Evolutionary conservation across 192 early-diverging fungal genomes (phyloP).

Genomic region (Podila clonocystis): DNA sequence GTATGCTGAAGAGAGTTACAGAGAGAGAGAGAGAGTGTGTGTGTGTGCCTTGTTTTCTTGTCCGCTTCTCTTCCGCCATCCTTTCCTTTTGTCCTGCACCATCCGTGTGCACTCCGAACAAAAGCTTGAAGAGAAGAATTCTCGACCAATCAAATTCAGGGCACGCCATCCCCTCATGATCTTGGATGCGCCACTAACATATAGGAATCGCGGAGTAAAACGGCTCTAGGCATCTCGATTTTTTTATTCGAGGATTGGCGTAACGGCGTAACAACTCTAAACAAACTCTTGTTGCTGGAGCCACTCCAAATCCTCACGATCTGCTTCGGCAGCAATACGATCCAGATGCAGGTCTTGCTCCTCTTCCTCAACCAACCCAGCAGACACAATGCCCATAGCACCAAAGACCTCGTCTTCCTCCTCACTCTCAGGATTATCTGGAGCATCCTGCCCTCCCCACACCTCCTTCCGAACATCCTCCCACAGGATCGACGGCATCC

Average conservation of each 20-base stretch:
- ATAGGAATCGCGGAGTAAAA: too few relatives aligned
- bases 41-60: background rate
- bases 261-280: too few relatives aligned
- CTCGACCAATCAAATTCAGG: background rate
- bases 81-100: background rate
- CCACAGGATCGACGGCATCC: constrained; percentile 45
- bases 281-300: background rate
- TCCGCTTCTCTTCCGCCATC: background rate
- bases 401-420: background rate
- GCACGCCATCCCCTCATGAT: background rate
- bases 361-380: background rate
- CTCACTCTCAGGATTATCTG: background rate
- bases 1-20: background rate
- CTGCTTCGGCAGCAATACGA: background rate
- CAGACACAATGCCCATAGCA: background rate
- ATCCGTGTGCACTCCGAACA: background rate
- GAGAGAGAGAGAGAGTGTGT: constrained; percentile 5
- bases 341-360: background rate
- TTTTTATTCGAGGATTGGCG: too few relatives aligned
- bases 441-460: constrained; percentile 7
- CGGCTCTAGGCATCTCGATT: too few relatives aligned
- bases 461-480: constrained; percentile 34
- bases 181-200: too few relatives aligned
- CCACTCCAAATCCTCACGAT: background rate
- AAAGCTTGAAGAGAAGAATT: background rate